Evolutionary conservation across 768 basidiomycete species (phyloP).

Genomic region (Harrya chromipes): DNA sequence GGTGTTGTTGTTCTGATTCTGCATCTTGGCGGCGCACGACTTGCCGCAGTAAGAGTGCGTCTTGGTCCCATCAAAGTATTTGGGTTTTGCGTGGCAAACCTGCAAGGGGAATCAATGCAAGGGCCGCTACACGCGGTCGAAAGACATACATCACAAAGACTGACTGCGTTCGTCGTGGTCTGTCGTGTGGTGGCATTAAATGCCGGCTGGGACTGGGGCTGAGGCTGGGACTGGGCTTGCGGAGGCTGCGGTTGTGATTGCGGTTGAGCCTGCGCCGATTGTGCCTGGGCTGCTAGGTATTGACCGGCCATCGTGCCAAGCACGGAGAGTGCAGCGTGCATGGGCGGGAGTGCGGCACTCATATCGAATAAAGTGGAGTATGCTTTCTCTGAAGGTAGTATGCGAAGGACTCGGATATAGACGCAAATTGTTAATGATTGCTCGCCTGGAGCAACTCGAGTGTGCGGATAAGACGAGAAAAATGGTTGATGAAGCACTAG

Average conservation of each 20-base stretch:
- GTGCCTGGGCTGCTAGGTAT: conserved; percentile 32
- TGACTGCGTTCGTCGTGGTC: conserved; percentile 27
- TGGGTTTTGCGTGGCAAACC: conserved; percentile 56
- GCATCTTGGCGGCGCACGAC: conserved; percentile 50
- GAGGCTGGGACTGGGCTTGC: conserved; percentile 1
- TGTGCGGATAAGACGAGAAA: conserved; percentile 42
- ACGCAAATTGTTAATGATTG: conserved; percentile 7
- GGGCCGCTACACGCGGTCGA: background rate
- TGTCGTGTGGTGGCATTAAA: conserved; percentile 13
- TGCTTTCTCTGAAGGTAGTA: conserved; percentile 8
- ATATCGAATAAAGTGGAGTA: conserved; percentile 19
- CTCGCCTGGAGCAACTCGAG: conserved; percentile 31
- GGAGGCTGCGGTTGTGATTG: no score
- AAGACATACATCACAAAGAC: conserved; percentile 49
- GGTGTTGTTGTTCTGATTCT: conserved; percentile 18
- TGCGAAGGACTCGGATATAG: conserved; percentile 5
- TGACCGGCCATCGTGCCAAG: conserved; percentile 36
- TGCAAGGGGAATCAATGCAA: conserved; percentile 21
- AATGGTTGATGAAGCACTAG: conserved; percentile 28
- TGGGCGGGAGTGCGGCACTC: conserved; percentile 31
- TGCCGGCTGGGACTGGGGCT: conserved; percentile 20
- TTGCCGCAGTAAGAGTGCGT: conserved; percentile 59
- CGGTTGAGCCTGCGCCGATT: conserved; percentile 25
- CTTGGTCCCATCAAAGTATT: conserved; percentile 52
- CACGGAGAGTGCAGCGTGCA: conserved; percentile 36